Evolutionary conservation across 805 yeast species (phyloP), one percentile per base, ranked within the genome.

Genomic region (Wickerhamiella lipophila): DNA sequence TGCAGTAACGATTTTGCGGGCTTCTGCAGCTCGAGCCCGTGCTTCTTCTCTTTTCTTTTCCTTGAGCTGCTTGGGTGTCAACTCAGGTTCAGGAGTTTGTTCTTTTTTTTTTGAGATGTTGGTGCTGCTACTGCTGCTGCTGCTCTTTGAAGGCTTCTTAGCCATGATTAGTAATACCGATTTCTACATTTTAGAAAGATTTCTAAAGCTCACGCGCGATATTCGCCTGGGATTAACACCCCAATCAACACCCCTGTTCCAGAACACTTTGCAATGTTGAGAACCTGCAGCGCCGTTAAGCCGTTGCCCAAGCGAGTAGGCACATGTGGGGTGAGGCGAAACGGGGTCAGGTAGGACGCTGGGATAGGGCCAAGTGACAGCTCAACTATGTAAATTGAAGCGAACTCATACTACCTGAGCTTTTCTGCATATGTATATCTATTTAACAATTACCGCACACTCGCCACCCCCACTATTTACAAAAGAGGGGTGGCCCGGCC

Each of bases 1-100:
- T 0, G 83, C 73, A 0, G 61, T 51, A 29, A 79, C 82, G n/a
- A 72, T 64, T 35, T 55, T 55, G 6, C 62, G 58, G 4, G 59
- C 51, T 21, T 58, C 62, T 2, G 62, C 62, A 3, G 60, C 60
- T 8, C 53, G 36, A 2, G 58, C 58, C 2, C 56, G 59, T 2
- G 25, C 74, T 62, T 55, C 78, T 60, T 53, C 67, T 52, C 47
- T 58, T 7, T 56, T 55, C 48, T 59, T 56, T 32, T 58, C 58
- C 42, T 56, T 63, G 35, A 60, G 63, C 43, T 64, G 68, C 48
- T 59, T 54, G 11, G 62, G 60, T 16, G 59, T 55, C 13, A 60
- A 53, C 50, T 58, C 61, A 12, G 51, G 44, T 23, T 46, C 51
- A 2, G 30, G 48, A 23, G 55, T 51, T 8, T 40, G 47, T 18